phyloP scores from a whole-genome alignment of 2,329 filamentous ascomycete genomes.

The Ophiostoma piceae region DNA sequence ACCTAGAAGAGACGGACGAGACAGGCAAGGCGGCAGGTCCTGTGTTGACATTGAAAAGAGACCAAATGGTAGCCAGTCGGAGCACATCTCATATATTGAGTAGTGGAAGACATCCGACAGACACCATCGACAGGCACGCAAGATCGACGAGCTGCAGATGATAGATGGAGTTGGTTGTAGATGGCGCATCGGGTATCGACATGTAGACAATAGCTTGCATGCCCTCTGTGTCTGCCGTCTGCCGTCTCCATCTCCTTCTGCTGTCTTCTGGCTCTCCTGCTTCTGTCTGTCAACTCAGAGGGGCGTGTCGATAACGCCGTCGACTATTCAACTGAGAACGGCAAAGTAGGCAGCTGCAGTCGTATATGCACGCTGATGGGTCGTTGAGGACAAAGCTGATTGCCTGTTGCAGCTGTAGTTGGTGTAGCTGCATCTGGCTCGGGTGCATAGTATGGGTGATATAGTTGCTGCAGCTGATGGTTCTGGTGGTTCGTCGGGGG shows the following conservation, averaged over 20 bases:
- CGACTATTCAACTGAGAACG: not conserved
- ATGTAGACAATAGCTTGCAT: not conserved
- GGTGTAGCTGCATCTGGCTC: not conserved
- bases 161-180: not conserved
- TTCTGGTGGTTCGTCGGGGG: not conserved
- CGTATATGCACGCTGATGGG: conserved; percentile 8
- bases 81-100: not conserved
- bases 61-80: not conserved
- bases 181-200: not conserved
- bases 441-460: not conserved
- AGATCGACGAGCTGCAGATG: conserved; percentile 3
- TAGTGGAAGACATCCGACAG: no score
- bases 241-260: not conserved
- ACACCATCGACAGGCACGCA: not conserved
- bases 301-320: not conserved
- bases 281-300: not conserved
- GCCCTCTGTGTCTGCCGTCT: not conserved
- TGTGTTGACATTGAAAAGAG: no score
- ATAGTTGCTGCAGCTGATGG: not conserved
- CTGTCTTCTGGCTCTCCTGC: not conserved
- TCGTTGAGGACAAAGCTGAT: not conserved
- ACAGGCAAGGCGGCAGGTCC: no score
- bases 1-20: no score
- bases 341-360: not conserved
- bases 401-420: not conserved